A percentile compares a stretch with the other conserved stretches of the same genome.
These are phyloP conservation scores for Diphasiastrum complanatum DNA, from an alignment of 83 land plant species.

Conservation along the genomic window DNA sequence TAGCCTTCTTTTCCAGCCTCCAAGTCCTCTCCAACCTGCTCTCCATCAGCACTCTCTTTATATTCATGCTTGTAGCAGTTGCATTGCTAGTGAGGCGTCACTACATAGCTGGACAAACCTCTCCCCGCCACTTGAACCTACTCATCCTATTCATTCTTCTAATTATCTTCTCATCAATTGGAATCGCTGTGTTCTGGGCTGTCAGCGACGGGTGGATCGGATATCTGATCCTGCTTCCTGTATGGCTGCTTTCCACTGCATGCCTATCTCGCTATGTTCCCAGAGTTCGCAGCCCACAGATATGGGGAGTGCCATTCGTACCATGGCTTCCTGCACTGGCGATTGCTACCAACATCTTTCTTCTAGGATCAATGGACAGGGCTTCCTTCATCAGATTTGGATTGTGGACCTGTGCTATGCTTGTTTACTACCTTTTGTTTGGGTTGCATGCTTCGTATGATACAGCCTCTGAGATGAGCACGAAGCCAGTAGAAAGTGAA, in stretches of 20 bases:
- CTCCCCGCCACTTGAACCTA: background rate
- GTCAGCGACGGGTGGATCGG: conserved; percentile 15
- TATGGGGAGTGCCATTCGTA: conserved; percentile 11
- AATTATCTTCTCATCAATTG: background rate
- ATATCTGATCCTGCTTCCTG: background rate
- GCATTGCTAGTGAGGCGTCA: no score
- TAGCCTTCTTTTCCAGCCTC: conserved; percentile 14
- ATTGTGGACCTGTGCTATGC: background rate
- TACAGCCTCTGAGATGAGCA: background rate
- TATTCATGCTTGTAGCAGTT: no score
- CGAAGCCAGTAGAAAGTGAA: no score
- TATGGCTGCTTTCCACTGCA: background rate
- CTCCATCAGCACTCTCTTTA: no score
- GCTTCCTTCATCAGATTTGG: conserved; percentile 5
- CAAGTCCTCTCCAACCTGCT: background rate
- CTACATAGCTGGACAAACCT: background rate
- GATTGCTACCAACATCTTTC: conserved; percentile 12
- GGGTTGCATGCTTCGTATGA: conserved; percentile 12
- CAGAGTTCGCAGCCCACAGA: background rate
- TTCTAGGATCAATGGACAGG: conserved; percentile 7
- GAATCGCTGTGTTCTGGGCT: conserved; percentile 4
- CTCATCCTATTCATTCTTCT: background rate
- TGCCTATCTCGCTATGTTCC: background rate
- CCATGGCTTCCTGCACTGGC: conserved; percentile 3
- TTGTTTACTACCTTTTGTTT: conserved; percentile 8